A percentile compares a stretch with the other conserved stretches of the same genome.
phyloP scores from a whole-genome alignment of 176 grass and related monocot species.

The maize (Zea mays) region DNA sequence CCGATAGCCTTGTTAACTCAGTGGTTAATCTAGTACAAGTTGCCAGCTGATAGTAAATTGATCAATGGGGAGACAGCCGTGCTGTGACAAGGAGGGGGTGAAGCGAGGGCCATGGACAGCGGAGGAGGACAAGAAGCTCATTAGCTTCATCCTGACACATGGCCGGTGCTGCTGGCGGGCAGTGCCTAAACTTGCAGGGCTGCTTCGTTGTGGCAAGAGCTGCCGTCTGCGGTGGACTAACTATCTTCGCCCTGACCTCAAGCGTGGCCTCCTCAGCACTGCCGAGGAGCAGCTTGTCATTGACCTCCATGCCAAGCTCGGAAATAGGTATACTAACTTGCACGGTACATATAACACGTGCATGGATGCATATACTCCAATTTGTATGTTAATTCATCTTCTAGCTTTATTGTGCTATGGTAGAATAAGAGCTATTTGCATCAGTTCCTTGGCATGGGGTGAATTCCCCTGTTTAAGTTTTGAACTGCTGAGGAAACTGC shows the following conservation, averaged over 20 bases:
- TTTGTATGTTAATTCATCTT: constrained; percentile 11
- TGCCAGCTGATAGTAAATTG: constrained; percentile 14
- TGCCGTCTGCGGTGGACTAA: constrained; percentile 83
- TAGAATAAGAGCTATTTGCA: constrained; percentile 13
- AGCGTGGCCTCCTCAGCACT: constrained; percentile 65
- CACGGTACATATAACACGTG: neutral
- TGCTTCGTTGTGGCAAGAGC: constrained; percentile 77
- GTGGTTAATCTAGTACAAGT: constrained; percentile 15
- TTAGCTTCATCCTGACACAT: constrained; percentile 65
- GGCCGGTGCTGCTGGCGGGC: constrained; percentile 76
- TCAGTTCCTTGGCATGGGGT: neutral
- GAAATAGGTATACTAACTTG: constrained; percentile 48
- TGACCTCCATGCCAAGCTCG: constrained; percentile 73
- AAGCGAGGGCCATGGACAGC: constrained; percentile 73
- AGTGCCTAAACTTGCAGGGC: constrained; percentile 68
- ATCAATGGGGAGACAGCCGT: constrained; percentile 72
- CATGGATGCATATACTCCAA: neutral
- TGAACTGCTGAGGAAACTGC: neutral
- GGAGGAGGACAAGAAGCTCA: constrained; percentile 80
- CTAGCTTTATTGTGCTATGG: neutral
- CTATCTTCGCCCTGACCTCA: constrained; percentile 77
- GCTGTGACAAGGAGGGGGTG: constrained; percentile 70
- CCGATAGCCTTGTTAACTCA: constrained; percentile 28
- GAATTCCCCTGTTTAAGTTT: constrained; percentile 13
- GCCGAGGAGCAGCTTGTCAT: constrained; percentile 68